Base-by-base conservation (phyloP, 176 grass and related monocot genomes). In the Avena sativa region DNA sequence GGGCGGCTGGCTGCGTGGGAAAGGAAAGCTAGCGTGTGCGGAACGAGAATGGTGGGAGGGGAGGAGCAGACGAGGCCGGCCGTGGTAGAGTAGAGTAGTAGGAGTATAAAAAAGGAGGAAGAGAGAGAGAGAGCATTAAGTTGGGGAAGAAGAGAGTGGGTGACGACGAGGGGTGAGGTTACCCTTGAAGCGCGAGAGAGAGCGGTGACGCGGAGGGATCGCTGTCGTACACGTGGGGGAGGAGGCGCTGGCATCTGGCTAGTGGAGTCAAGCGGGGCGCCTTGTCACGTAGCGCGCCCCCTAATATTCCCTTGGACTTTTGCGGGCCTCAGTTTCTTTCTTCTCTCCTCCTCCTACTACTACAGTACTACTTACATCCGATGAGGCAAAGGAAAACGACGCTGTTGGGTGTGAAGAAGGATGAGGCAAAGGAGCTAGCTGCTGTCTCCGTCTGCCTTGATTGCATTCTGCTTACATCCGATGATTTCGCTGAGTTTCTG, bases 271-370 rank as follows among this genome's bases (percentile, higher is more conserved):
- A 78, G 70, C 85, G 34, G 70, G 72, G 43, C 77, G 60, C 63
- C 43, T 92, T 95, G 93, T 95, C 91, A 86, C 17, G 40, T 93
- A 89, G 91, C 51, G 89, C 40, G 64, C 21, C 53, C 3, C 52
- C 81, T 78, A 80, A 81, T 67, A 82, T 86, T 86, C 80, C 79
- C 17, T 74, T 30, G 59, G 64, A 46, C 49, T 66, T 73, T 76
- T 57, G 74, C 50, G 74, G 47, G 13, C 74, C 74, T 19, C 0
- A 15, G 0, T 6, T 49, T 25, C 38, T 57, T 11, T 5, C 19
- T 9, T 43, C 38, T 43, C 40, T 43, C 40, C 8, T 56, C 52
- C 15, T 17, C 15, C 52, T 55, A 17, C 52, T 55, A 17, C 40
- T 43, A 43, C 40, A 43, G 40, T 43, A 43, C 5, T 7, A n/a